Percentiles rank a stretch among this genome's conserved stretches.
These are phyloP conservation scores for Theileria equi DNA, from an alignment of 169 alveolate species.

Conservation along the genomic window DNA sequence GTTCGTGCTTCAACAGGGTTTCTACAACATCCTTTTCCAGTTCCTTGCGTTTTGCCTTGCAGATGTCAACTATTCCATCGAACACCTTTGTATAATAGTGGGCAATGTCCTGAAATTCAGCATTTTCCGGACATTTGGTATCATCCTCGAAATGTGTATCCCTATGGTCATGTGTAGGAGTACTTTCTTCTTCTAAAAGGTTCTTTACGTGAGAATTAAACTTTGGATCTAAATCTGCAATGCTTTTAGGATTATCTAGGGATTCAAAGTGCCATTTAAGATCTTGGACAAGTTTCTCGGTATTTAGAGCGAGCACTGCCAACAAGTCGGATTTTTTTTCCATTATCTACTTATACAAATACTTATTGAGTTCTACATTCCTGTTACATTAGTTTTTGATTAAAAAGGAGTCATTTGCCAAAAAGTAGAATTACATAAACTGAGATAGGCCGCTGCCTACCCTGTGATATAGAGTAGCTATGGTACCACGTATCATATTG, in stretches of 20 bases:
- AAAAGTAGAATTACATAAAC: no score
- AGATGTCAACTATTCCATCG: constrained; percentile 8
- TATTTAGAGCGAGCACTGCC: constrained; percentile 10
- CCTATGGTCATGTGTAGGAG: background rate
- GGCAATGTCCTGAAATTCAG: no score
- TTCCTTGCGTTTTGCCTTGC: constrained; percentile 26
- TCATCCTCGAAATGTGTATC: no score
- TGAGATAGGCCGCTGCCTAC: no score
- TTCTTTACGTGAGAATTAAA: background rate
- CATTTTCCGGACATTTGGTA: no score
- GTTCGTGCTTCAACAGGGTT: constrained; percentile 45
- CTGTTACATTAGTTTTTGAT: no score
- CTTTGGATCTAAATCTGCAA: constrained; percentile 38
- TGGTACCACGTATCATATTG: no score
- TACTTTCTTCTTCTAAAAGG: constrained; percentile 4
- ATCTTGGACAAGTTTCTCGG: constrained; percentile 32
- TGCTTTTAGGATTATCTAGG: constrained; percentile 15
- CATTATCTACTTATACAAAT: no score
- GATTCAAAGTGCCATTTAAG: constrained; percentile 35
- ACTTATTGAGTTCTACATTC: no score
- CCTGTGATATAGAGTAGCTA: no score
- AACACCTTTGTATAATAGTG: background rate
- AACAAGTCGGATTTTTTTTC: constrained; percentile 4
- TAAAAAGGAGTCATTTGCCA: no score
- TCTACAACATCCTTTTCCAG: constrained; percentile 61